Evolutionary conservation across 257 asterid species (phyloP).

Genomic region (Scutellaria baicalensis): DNA sequence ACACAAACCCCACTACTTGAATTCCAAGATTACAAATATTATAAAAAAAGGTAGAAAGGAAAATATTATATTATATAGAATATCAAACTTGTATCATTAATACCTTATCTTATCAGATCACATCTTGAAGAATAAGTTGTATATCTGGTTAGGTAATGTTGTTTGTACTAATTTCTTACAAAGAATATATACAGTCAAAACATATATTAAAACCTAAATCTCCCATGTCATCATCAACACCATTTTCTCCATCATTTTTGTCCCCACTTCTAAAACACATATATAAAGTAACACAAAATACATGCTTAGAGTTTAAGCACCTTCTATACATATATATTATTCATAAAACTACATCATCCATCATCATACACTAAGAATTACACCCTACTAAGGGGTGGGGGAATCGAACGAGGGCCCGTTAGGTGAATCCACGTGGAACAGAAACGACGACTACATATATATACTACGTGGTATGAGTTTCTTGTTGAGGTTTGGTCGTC

Average conservation of each 20-base stretch:
- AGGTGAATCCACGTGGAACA: background rate
- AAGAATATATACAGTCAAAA: background rate
- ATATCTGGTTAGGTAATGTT: background rate
- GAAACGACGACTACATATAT: background rate
- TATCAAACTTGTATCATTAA: too few species aligned
- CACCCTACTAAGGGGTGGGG: background rate
- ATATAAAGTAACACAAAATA: constrained; percentile 1
- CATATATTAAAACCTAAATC: background rate
- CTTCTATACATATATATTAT: constrained; percentile 17
- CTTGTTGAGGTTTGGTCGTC: constrained; percentile 13
- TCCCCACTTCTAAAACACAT: background rate
- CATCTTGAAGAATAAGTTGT: background rate
- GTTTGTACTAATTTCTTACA: background rate
- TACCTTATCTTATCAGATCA: too few species aligned
- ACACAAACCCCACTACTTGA: too few species aligned
- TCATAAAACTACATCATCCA: constrained; percentile 5
- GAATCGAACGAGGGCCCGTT: background rate
- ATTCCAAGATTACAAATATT: too few species aligned
- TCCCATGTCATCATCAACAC: background rate
- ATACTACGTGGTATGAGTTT: background rate
- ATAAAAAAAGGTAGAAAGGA: background rate
- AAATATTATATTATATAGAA: background rate
- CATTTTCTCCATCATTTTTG: background rate
- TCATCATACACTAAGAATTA: constrained; percentile 14
- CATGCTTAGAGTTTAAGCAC: constrained; percentile 8